Conservation (phyloP, 164 flowering plant genomes). For the Chimonanthus praecox region DNA sequence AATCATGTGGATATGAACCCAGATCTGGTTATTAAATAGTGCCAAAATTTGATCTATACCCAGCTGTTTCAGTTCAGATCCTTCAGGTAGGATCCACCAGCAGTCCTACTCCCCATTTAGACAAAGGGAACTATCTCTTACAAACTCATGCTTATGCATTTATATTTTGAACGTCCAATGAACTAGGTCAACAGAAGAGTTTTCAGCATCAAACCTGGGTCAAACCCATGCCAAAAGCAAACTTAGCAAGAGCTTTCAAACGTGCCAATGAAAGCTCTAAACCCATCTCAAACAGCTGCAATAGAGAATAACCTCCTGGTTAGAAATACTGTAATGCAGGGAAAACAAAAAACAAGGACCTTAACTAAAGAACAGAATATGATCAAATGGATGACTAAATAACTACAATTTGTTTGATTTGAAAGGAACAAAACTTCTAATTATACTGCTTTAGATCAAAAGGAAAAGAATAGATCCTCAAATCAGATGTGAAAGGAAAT, state of each 20-base stretch:
- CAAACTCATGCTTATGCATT: not conserved
- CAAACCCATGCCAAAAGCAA: constrained; percentile 96
- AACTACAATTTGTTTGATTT: not conserved
- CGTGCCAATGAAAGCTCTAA: constrained; percentile 96
- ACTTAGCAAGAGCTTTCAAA: constrained; percentile 90
- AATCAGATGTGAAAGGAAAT: not conserved
- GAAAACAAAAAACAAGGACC: not conserved
- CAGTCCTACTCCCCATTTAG: not conserved
- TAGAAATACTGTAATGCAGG: not conserved
- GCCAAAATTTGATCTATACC: no score
- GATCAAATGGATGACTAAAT: not conserved
- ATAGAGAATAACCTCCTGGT: constrained; percentile 3
- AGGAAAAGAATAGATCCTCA: not conserved
- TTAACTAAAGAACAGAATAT: not conserved
- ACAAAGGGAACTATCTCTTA: not conserved
- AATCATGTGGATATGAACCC: no score
- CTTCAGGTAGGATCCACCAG: no score
- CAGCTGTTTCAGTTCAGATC: no score
- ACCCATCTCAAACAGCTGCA: constrained; percentile 99
- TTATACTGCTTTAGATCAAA: not conserved
- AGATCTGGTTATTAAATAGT: no score
- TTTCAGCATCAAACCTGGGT: constrained; percentile 58
- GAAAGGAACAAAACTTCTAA: not conserved
- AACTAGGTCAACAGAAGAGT: not conserved
- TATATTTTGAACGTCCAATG: not conserved